Conservation (phyloP, 164 flowering plant species). For the Warburgia ugandensis region DNA sequence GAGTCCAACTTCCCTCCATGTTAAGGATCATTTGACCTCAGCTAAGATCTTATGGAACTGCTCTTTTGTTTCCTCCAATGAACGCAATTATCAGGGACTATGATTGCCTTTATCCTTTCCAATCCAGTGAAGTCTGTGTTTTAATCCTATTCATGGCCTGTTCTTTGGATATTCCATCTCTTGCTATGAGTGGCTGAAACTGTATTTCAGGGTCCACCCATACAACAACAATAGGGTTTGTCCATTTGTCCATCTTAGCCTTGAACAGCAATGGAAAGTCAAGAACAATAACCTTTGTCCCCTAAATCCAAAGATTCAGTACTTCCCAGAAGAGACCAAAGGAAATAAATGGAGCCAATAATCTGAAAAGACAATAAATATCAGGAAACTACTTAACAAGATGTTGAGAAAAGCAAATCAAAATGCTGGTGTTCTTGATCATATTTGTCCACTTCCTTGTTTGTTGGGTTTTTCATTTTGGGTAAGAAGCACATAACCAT, state of each 20-base stretch:
- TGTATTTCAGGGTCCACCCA: constrained; percentile 93
- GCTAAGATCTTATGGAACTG: constrained; percentile 41
- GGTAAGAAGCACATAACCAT: too few species aligned
- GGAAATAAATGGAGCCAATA: constrained; percentile 83
- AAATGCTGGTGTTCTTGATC: too few species aligned
- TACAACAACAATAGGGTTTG: constrained; percentile 76
- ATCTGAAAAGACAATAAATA: constrained; percentile 41
- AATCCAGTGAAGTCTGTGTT: constrained; percentile 71
- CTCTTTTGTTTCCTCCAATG: constrained; percentile 58
- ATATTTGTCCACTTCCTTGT: too few species aligned
- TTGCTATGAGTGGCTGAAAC: constrained; percentile 61
- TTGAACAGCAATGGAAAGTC: constrained; percentile 85
- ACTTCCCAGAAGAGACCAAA: constrained; percentile 64
- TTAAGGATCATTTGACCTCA: constrained; percentile 52
- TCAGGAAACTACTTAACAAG: too few species aligned
- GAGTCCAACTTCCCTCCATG: constrained; percentile 74
- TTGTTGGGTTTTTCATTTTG: too few species aligned
- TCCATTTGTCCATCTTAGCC: constrained; percentile 76
- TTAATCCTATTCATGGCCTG: constrained; percentile 68
- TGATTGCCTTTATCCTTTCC: constrained; percentile 61
- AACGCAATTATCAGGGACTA: constrained; percentile 69
- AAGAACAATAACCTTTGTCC: constrained; percentile 58
- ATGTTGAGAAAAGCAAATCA: too few species aligned
- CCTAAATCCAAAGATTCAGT: constrained; percentile 75
- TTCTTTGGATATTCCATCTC: constrained; percentile 58